phyloP scores from a whole-genome alignment of 1,139 yeast genomes.

The Ashbya aceris region DNA sequence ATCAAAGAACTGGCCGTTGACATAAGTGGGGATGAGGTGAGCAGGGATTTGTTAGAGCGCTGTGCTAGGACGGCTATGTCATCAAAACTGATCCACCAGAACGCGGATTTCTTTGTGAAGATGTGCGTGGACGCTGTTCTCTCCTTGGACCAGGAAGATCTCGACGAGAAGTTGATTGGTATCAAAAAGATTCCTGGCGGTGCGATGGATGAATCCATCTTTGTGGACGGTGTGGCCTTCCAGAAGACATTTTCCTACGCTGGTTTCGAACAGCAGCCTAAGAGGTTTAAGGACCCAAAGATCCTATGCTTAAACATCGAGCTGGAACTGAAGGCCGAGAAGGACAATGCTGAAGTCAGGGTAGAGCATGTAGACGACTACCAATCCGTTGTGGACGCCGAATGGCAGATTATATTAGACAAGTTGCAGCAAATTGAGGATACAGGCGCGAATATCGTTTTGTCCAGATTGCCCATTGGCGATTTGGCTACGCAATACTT shows the following conservation, averaged over 20 bases:
- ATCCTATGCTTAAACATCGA: slow-evolving; percentile 83
- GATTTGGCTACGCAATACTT: slow-evolving; percentile 96
- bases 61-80: slow-evolving; percentile 98
- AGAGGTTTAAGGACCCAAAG: slow-evolving; percentile 68
- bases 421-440: slow-evolving; percentile 75
- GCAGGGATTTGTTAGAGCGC: slow-evolving; percentile 68
- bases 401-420: slow-evolving; percentile 86
- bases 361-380: slow-evolving; percentile 90
- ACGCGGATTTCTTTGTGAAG: slow-evolving; percentile 80
- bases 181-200: slow-evolving; percentile 96
- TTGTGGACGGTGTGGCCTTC: slow-evolving; percentile 92
- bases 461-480: slow-evolving; percentile 93
- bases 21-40: slow-evolving; percentile 38
- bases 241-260: slow-evolving; percentile 96
- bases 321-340: slow-evolving; percentile 93
- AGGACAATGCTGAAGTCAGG: slow-evolving; percentile 98
- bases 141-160: slow-evolving; percentile 71
- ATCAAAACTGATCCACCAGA: slow-evolving; percentile 80
- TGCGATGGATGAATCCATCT: slow-evolving; percentile 84
- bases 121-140: slow-evolving; percentile 96
- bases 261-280: slow-evolving; percentile 98
- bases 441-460: slow-evolving; percentile 86
- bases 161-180: slow-evolving; percentile 87
- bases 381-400: slow-evolving; percentile 96
- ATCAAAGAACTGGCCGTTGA: slow-evolving; percentile 69